Evolutionary conservation across 2,329 filamentous ascomycete species (phyloP).

Genomic region (Clarireedia paspali): DNA sequence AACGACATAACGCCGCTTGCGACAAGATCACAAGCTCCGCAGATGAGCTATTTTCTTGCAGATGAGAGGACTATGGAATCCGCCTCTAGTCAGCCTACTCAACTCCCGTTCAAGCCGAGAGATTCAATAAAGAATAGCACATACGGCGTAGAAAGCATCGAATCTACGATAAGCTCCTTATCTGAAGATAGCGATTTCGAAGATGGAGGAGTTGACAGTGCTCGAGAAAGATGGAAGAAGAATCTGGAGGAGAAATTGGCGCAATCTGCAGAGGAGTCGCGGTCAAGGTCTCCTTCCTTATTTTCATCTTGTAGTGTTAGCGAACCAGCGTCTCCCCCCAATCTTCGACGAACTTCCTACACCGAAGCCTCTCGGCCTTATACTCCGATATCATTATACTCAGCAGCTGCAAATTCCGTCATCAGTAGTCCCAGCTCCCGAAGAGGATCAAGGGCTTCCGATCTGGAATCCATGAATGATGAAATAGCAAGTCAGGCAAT

Average conservation of each 20-base stretch:
- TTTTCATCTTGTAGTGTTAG: slow-evolving; percentile 29
- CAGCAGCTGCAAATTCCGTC: slow-evolving; percentile 34
- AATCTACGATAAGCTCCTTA: slow-evolving; percentile 28
- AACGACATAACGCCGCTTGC: slow-evolving; percentile 31
- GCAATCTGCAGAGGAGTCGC: slow-evolving; percentile 20
- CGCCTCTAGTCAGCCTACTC: slow-evolving; percentile 29
- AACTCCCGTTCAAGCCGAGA: slow-evolving; percentile 24
- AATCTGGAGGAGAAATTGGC: slow-evolving; percentile 16
- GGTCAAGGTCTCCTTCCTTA: slow-evolving; percentile 25
- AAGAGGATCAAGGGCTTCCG: slow-evolving; percentile 43
- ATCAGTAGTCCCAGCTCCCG: slow-evolving; percentile 46
- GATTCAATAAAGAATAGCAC: slow-evolving; percentile 31
- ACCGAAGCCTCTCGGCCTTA: slow-evolving; percentile 36
- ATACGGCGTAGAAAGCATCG: slow-evolving; percentile 29
- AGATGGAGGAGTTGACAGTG: slow-evolving; percentile 20
- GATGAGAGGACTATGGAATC: slow-evolving; percentile 42
- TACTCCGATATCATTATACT: slow-evolving; percentile 37
- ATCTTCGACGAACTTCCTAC: slow-evolving; percentile 27
- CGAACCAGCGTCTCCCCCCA: slow-evolving; percentile 28
- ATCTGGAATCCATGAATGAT: slow-evolving; percentile 42
- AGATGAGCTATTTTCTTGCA: slow-evolving; percentile 46
- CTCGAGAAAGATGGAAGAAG: slow-evolving; percentile 25
- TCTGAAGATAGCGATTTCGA: slow-evolving; percentile 23
- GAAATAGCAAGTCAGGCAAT: slow-evolving; percentile 33
- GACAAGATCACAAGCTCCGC: slow-evolving; percentile 30